A percentile compares a stretch with the other conserved stretches of the same genome.
These are phyloP conservation scores for Camelina laxa DNA, from an alignment of 345 rosid species.

Conservation along the genomic window DNA sequence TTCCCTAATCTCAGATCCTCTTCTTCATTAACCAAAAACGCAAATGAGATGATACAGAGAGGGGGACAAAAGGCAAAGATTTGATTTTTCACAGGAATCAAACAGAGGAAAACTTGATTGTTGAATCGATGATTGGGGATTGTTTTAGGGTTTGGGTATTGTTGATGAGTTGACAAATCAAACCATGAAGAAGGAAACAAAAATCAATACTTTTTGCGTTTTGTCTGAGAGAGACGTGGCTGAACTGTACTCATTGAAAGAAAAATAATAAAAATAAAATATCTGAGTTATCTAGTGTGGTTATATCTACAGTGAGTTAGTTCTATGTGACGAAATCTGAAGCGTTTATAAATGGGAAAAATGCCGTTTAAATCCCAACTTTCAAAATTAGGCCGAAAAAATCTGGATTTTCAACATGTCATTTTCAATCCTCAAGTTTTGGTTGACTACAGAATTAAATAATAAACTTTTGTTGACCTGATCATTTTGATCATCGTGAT, in stretches of 20 bases:
- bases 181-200: slow-evolving; percentile 4
- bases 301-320: not conserved
- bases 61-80: not conserved
- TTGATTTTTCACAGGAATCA: not conserved
- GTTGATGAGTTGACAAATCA: slow-evolving; percentile 39
- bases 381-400: not conserved
- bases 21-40: slow-evolving; percentile 19
- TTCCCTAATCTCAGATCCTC: slow-evolving; percentile 37
- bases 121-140: slow-evolving; percentile 11
- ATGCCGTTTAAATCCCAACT: no score
- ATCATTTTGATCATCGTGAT: no score
- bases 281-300: slow-evolving; percentile 9
- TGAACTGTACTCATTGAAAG: slow-evolving; percentile 25
- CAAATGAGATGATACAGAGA: not conserved
- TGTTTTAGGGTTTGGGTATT: slow-evolving; percentile 31
- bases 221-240: slow-evolving; percentile 33
- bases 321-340: slow-evolving; percentile 3
- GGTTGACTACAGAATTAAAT: no score
- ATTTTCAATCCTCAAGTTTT: no score
- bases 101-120: not conserved
- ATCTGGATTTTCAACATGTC: no score
- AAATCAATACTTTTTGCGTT: not conserved
- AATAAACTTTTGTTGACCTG: no score
- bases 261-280: not conserved
- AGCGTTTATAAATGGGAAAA: not conserved